Percentiles rank a stretch among this genome's conserved stretches.
phyloP scores from a whole-genome alignment of 179 eudicot genomes.

The Drosera spatulata region DNA sequence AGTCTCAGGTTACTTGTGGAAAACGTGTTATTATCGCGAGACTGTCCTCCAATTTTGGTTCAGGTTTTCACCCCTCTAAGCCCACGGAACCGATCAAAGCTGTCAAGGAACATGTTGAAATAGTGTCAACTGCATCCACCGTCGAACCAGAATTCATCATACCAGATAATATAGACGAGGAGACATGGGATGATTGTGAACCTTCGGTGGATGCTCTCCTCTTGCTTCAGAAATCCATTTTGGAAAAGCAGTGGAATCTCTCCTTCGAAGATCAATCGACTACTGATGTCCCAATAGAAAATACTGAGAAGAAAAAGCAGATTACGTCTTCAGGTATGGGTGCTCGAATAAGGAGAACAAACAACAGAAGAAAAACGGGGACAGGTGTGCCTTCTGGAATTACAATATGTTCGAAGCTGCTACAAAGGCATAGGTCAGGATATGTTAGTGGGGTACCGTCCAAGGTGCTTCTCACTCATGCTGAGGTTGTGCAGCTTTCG shows the following conservation, averaged over 20 bases:
- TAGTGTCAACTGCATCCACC: slow-evolving; percentile 28
- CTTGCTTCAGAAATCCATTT: slow-evolving; percentile 68
- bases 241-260: slow-evolving; percentile 85
- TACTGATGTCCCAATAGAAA: slow-evolving; percentile 14
- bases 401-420: slow-evolving; percentile 52
- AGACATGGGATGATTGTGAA: slow-evolving; percentile 25
- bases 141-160: slow-evolving; percentile 25
- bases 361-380: slow-evolving; percentile 29
- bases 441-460: slow-evolving; percentile 60
- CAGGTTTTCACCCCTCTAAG: slow-evolving; percentile 33
- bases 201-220: slow-evolving; percentile 62
- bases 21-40: slow-evolving; percentile 47
- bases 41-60: slow-evolving; percentile 27
- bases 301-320: slow-evolving; percentile 18
- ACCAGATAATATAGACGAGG: slow-evolving; percentile 22
- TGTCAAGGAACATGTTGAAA: slow-evolving; percentile 37
- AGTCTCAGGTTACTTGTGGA: slow-evolving; percentile 26
- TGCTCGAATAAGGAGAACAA: slow-evolving; percentile 68
- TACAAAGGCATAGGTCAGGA: slow-evolving; percentile 51
- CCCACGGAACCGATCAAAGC: slow-evolving; percentile 43
- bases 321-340: slow-evolving; percentile 57
- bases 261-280: slow-evolving; percentile 27
- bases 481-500: slow-evolving; percentile 70
- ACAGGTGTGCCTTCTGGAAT: slow-evolving; percentile 19
- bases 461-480: slow-evolving; percentile 58